Percentiles rank a stretch among this genome's conserved stretches.
Conservation (phyloP, 257 asterid genomes). For the Anisodus tanguticus region DNA sequence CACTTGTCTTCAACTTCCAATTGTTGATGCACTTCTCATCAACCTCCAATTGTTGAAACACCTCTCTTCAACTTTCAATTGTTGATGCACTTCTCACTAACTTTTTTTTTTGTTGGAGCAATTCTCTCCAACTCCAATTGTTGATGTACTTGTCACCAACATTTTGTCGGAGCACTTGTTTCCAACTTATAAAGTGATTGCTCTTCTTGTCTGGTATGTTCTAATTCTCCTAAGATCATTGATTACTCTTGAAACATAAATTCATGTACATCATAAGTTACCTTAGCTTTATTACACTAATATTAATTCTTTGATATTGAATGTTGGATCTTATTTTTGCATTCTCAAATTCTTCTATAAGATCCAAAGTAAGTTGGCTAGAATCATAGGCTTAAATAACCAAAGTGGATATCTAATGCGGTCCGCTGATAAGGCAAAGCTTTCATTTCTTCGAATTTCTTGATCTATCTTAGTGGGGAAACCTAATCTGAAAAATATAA, state of each 20-base stretch:
- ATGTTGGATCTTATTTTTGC: not conserved
- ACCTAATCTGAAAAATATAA: not conserved
- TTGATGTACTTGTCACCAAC: not conserved
- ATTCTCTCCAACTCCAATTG: not conserved
- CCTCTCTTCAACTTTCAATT: too few species aligned
- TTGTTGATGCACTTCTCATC: not conserved
- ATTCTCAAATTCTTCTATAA: not conserved
- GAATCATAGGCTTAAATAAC: not conserved
- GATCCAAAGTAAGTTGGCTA: not conserved
- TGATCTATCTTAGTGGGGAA: not conserved
- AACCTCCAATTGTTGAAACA: not conserved
- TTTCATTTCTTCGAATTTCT: not conserved
- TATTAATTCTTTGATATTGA: not conserved
- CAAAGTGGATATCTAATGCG: not conserved
- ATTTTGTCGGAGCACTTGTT: not conserved
- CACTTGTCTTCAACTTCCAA: not conserved
- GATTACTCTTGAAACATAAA: not conserved
- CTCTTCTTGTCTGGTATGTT: conserved; percentile 9
- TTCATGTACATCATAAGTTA: not conserved
- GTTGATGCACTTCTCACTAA: not conserved
- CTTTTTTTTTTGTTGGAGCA: not conserved
- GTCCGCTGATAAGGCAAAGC: not conserved
- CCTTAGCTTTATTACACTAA: not conserved
- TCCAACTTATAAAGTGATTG: not conserved
- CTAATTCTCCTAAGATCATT: not conserved